A percentile compares a stretch with the other conserved stretches of the same genome.
Evolutionary conservation across 768 basidiomycete genomes (phyloP).

Genomic region (Erythrobasidium yunnanense): DNA sequence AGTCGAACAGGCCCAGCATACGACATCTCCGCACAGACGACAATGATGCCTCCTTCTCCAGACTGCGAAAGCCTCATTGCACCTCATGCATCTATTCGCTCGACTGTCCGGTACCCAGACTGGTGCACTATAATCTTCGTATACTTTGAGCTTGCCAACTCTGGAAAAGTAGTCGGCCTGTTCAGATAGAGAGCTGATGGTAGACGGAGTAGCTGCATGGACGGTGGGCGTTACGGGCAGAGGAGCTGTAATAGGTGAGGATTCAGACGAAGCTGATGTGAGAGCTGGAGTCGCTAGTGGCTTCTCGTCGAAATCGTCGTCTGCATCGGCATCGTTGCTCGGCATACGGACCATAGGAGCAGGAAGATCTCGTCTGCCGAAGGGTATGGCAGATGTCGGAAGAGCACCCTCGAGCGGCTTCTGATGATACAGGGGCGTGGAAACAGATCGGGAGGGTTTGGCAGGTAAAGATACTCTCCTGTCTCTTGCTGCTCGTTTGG

Average conservation of each 20-base stretch:
- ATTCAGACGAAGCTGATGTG: not conserved
- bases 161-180: not conserved
- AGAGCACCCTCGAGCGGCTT: not conserved
- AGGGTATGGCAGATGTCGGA: too few relatives aligned
- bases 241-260: not conserved
- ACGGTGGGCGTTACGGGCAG: not conserved
- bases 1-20: conserved; percentile 72
- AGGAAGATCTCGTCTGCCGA: too few relatives aligned
- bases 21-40: conserved; percentile 81
- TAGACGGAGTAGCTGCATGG: not conserved
- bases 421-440: not conserved
- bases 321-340: not conserved
- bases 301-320: conserved; percentile 4
- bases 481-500: not conserved
- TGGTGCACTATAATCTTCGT: conserved; percentile 73
- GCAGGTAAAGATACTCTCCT: not conserved
- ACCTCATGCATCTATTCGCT: conserved; percentile 75
- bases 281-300: not conserved
- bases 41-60: conserved; percentile 97
- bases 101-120: conserved; percentile 84
- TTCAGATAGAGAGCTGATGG: not conserved
- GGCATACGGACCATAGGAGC: not conserved
- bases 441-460: not conserved
- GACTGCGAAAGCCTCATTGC: conserved; percentile 70
- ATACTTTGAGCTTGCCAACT: not conserved